phyloP scores from a whole-genome alignment of 2,329 filamentous ascomycete species.

The Sporothrix euskadiensis region DNA sequence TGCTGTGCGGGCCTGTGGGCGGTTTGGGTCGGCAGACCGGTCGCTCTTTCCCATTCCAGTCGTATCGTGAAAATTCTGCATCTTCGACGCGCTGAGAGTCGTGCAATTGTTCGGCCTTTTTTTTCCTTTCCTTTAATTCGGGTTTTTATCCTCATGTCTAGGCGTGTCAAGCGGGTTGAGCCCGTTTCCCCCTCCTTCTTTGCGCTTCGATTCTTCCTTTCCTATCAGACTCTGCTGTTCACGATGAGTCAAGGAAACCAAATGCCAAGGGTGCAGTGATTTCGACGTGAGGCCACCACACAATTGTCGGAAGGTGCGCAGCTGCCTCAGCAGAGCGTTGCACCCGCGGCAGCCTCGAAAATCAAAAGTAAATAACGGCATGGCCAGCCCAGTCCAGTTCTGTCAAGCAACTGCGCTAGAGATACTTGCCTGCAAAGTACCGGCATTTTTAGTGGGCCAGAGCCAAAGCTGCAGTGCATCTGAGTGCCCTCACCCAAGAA shows the following conservation, averaged over 20 bases:
- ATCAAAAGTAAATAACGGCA: conserved; percentile 12
- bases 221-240: background rate
- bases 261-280: background rate
- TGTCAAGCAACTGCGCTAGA: conserved; percentile 14
- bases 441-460: conserved; percentile 27
- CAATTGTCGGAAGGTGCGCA: background rate
- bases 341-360: background rate
- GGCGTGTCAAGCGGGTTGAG: background rate
- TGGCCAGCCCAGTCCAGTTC: background rate
- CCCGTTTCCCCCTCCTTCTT: background rate
- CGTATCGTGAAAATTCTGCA: conserved; percentile 24
- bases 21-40: background rate
- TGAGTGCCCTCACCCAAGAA: background rate
- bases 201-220: background rate
- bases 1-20: conserved; percentile 1
- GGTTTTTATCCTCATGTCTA: background rate
- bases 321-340: background rate
- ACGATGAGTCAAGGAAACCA: conserved; percentile 17
- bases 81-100: background rate
- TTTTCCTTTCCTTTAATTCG: background rate
- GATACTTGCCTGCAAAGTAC: conserved; percentile 28
- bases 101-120: conserved; percentile 22
- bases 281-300: conserved; percentile 1
- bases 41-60: conserved; percentile 17
- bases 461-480: conserved; percentile 1